These are phyloP conservation scores for Pyropia yezoensis DNA, from an alignment of 23 red algal species.

Conservation along the genomic window DNA sequence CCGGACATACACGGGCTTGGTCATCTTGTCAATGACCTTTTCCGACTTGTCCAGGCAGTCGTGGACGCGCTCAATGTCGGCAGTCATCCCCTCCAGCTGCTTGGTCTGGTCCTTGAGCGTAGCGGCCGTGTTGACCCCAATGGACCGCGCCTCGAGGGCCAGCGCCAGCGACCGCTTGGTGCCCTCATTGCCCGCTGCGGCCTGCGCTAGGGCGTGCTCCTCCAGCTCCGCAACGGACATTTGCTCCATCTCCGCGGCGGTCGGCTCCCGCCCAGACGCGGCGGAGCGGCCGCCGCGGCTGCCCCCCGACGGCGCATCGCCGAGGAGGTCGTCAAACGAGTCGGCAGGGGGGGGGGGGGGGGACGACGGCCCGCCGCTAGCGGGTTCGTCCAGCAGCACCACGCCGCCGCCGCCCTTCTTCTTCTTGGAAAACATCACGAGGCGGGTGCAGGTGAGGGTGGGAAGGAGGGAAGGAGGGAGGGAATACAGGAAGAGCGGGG, in stretches of 20 bases:
- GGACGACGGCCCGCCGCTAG: no score
- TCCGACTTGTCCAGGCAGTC: slow-evolving; percentile 70
- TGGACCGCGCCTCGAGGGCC: slow-evolving; percentile 55
- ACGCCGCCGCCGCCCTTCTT: no score
- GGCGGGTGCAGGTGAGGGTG: no score
- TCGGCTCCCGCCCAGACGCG: no score
- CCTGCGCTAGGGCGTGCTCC: slow-evolving; percentile 18
- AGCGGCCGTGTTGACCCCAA: slow-evolving; percentile 51
- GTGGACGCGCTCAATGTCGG: slow-evolving; percentile 68
- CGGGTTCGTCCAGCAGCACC: no score
- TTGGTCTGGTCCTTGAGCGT: slow-evolving; percentile 58
- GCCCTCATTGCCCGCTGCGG: slow-evolving; percentile 37
- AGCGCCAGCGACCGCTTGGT: slow-evolving; percentile 49
- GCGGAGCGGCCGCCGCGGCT: no score
- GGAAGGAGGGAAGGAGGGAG: no score
- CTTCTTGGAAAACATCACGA: no score
- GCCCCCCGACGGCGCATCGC: no score
- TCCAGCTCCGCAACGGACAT: slow-evolving; percentile 44
- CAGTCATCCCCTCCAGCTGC: slow-evolving; percentile 73
- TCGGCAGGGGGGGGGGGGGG: no score
- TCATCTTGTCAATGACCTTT: slow-evolving; percentile 67
- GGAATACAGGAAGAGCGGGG: no score
- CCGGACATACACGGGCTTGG: slow-evolving; percentile 36
- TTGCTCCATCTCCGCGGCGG: slow-evolving; percentile 22
- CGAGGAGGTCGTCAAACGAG: no score